Evolutionary conservation across 1,139 yeast genomes (phyloP).

Genomic region (Saccharomycopsis hybrid): DNA sequence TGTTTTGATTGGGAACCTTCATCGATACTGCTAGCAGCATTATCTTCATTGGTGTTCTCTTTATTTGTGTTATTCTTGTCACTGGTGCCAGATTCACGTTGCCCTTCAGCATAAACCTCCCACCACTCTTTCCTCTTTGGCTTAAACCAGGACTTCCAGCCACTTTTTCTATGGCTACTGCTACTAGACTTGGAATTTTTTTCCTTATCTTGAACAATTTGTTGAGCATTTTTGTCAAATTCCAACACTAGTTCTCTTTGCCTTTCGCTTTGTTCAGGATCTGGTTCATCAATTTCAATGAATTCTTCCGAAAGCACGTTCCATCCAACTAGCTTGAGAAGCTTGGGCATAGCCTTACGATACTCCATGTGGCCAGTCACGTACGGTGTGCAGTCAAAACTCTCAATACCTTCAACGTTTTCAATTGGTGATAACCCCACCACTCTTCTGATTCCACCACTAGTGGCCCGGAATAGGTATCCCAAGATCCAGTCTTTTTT

Average conservation of each 20-base stretch:
- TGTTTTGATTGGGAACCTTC: background rate
- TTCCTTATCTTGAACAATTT: slow-evolving; percentile 37
- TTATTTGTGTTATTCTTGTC: slow-evolving; percentile 23
- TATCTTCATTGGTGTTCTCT: background rate
- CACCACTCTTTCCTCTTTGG: slow-evolving; percentile 86
- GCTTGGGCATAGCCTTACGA: slow-evolving; percentile 84
- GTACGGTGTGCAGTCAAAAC: slow-evolving; percentile 75
- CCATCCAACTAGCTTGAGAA: slow-evolving; percentile 66
- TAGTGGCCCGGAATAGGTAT: slow-evolving; percentile 88
- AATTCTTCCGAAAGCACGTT: slow-evolving; percentile 85
- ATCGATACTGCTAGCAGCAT: background rate
- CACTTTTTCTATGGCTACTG: slow-evolving; percentile 29
- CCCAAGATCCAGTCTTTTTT: slow-evolving; percentile 96
- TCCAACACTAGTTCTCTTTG: slow-evolving; percentile 77
- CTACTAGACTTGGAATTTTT: slow-evolving; percentile 28
- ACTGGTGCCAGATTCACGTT: slow-evolving; percentile 25
- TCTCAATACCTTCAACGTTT: slow-evolving; percentile 61
- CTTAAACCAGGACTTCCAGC: slow-evolving; percentile 63
- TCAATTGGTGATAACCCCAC: slow-evolving; percentile 83
- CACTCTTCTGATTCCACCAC: slow-evolving; percentile 86
- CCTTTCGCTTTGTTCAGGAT: slow-evolving; percentile 76
- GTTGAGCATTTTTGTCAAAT: slow-evolving; percentile 77
- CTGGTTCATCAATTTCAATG: slow-evolving; percentile 94
- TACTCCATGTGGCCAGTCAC: slow-evolving; percentile 98
- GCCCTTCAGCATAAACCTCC: slow-evolving; percentile 56